Evolutionary conservation across 2,329 filamentous ascomycete genomes (phyloP).

Genomic region (Periglandula ipomoeae): DNA sequence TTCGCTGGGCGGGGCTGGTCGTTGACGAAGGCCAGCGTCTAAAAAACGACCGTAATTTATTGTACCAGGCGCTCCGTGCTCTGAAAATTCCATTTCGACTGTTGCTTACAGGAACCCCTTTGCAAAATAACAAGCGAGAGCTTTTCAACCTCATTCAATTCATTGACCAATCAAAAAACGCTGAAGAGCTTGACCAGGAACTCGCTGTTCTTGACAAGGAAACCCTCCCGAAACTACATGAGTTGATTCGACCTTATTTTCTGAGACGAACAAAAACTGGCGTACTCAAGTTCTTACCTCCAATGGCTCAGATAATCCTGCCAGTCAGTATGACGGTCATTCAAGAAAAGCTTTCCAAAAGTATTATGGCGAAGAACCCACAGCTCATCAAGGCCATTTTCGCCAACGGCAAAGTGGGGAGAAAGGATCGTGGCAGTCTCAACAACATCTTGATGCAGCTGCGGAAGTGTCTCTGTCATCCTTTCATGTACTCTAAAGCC

Average conservation of each 20-base stretch:
- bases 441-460: conserved; percentile 96
- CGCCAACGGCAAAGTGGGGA: conserved; percentile 55
- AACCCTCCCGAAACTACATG: conserved; percentile 72
- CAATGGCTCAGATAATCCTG: conserved; percentile 90
- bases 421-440: conserved; percentile 66
- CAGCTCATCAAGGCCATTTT: conserved; percentile 84
- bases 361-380: conserved; percentile 84
- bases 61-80: conserved; percentile 65
- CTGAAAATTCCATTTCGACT: conserved; percentile 77
- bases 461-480: conserved; percentile 89
- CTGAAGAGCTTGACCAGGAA: conserved; percentile 62
- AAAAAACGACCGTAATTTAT: conserved; percentile 80
- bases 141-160: conserved; percentile 97
- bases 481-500: conserved; percentile 83
- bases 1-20: conserved; percentile 80
- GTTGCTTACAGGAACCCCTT: conserved; percentile 79
- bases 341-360: conserved; percentile 91
- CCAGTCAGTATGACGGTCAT: conserved; percentile 92
- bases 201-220: conserved; percentile 74
- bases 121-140: conserved; percentile 93
- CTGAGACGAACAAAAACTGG: conserved; percentile 75
- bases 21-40: conserved; percentile 93
- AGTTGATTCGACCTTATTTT: conserved; percentile 67
- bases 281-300: conserved; percentile 83
- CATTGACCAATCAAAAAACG: conserved; percentile 63